Percentiles rank a stretch among this genome's conserved stretches.
Conservation (phyloP, 192 early-diverging fungal species). For the Linnemannia elongata region DNA sequence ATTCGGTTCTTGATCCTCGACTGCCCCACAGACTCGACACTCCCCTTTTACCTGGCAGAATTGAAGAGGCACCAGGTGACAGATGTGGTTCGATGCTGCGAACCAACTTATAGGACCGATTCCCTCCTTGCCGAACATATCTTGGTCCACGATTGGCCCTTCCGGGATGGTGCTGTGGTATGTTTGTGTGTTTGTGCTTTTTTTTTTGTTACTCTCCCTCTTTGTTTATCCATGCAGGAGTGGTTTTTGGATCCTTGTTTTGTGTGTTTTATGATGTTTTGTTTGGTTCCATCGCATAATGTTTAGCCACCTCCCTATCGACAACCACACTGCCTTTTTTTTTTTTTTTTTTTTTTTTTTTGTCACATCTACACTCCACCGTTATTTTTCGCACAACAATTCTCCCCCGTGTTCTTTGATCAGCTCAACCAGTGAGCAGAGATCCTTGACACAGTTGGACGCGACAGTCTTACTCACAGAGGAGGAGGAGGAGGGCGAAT, state of each 20-base stretch:
- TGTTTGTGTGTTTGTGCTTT: constrained; percentile 20
- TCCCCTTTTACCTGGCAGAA: constrained; percentile 81
- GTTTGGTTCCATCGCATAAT: not conserved
- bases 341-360: not conserved
- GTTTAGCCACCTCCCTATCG: not conserved
- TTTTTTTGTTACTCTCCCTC: not conserved
- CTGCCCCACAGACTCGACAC: constrained; percentile 87
- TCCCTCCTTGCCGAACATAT: constrained; percentile 74
- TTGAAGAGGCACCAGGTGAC: constrained; percentile 81
- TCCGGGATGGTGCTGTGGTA: constrained; percentile 90
- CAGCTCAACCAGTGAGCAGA: not conserved
- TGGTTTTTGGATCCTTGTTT: not conserved
- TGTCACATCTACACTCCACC: not conserved
- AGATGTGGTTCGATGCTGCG: constrained; percentile 93
- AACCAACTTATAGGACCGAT: constrained; percentile 84
- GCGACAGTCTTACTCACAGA: not conserved
- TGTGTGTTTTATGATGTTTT: not conserved
- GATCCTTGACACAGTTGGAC: not conserved
- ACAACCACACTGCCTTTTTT: not conserved
- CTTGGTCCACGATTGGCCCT: constrained; percentile 89
- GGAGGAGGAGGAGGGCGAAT: not conserved
- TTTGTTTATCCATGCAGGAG: not conserved
- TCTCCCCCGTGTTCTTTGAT: not conserved
- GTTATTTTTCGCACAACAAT: not conserved
- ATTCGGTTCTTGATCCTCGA: constrained; percentile 94